Evolutionary conservation across 2,329 filamentous ascomycete genomes (phyloP).

Genomic region (Apiospora arundinis): DNA sequence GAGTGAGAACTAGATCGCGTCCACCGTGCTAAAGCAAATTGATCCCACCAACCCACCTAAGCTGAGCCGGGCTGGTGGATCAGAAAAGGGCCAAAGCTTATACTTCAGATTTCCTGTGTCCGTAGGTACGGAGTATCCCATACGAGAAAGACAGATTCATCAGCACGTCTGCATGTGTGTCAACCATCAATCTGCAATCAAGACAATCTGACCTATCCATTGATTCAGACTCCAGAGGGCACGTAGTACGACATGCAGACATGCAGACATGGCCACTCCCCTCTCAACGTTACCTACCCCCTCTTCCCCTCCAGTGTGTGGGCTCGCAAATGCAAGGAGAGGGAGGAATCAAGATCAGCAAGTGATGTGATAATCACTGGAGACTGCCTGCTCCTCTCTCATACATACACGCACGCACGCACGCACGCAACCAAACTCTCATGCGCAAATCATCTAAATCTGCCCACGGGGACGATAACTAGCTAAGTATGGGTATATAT

Average conservation of each 20-base stretch:
- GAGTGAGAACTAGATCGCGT: neutral
- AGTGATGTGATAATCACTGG: slow-evolving; percentile 15
- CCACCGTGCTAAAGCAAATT: slow-evolving; percentile 10
- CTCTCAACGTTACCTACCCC: neutral
- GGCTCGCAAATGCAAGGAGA: neutral
- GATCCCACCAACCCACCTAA: neutral
- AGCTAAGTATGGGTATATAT: too few relatives aligned
- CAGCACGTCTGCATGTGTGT: slow-evolving; percentile 5
- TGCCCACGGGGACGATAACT: too few relatives aligned
- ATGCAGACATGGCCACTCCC: neutral
- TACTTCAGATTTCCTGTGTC: neutral
- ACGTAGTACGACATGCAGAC: neutral
- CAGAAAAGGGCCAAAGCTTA: neutral
- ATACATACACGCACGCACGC: neutral
- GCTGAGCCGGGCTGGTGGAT: slow-evolving; percentile 12
- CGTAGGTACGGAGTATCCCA: neutral
- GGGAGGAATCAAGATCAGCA: slow-evolving; percentile 15
- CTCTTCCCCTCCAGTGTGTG: neutral
- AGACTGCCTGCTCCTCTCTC: slow-evolving; percentile 1
- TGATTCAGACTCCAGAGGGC: neutral
- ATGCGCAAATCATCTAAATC: neutral
- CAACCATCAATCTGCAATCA: neutral
- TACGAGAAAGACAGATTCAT: neutral
- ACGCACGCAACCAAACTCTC: too few relatives aligned
- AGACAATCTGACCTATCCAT: neutral